Percentiles rank a stretch among this genome's conserved stretches.
Conservation (phyloP, 2,329 filamentous ascomycete species). For the Nothophaeocryptopus gaeumannii region DNA sequence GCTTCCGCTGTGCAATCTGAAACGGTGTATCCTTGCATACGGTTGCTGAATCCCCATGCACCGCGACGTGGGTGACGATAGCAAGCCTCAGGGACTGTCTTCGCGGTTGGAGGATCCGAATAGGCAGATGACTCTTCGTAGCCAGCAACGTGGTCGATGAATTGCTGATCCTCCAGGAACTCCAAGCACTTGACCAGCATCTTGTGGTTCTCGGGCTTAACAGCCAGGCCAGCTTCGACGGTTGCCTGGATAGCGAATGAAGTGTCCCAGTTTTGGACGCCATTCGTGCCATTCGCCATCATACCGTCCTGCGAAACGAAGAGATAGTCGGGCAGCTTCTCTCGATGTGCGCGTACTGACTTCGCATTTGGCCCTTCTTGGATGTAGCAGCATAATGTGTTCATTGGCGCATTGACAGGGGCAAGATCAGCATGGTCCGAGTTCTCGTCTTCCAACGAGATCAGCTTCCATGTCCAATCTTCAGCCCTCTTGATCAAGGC, state of each 20-base stretch:
- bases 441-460: constrained; percentile 90
- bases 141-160: constrained; percentile 75
- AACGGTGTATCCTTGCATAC: constrained; percentile 88
- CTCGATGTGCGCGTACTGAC: constrained; percentile 71
- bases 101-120: constrained; percentile 32
- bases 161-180: constrained; percentile 89
- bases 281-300: constrained; percentile 93
- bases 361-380: constrained; percentile 73
- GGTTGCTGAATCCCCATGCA: constrained; percentile 93
- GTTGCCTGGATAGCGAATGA: constrained; percentile 82
- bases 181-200: constrained; percentile 80
- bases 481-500: constrained; percentile 69
- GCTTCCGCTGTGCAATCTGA: constrained; percentile 93
- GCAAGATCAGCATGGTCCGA: constrained; percentile 83
- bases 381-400: constrained; percentile 81
- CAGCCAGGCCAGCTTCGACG: constrained; percentile 73
- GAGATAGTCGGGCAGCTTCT: constrained; percentile 78
- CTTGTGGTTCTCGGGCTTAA: constrained; percentile 71
- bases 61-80: constrained; percentile 91
- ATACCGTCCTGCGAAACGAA: constrained; percentile 93
- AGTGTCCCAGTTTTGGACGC: constrained; percentile 97
- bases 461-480: constrained; percentile 74
- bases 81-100: constrained; percentile 29
- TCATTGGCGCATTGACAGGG: constrained; percentile 87
- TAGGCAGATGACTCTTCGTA: constrained; percentile 61